Evolutionary conservation across 2,329 filamentous ascomycete species (phyloP).

Genomic region (Talaromyces atroroseus): DNA sequence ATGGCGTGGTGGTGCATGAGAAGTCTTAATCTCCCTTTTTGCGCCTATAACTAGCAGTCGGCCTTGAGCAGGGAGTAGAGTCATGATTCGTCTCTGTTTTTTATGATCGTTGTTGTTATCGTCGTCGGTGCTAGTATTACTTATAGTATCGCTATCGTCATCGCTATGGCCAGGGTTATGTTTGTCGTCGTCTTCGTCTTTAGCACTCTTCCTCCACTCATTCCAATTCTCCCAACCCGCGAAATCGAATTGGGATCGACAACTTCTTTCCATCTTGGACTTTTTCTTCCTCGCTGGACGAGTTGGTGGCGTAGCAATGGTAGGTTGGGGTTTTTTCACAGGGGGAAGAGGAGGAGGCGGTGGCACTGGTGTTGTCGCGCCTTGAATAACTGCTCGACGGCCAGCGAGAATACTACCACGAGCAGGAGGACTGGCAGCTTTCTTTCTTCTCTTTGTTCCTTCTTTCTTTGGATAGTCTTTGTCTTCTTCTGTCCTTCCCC

Average conservation of each 20-base stretch:
- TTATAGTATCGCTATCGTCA: neutral
- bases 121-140: neutral
- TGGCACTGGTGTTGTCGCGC: neutral
- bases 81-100: neutral
- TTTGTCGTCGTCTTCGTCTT: conserved; percentile 7
- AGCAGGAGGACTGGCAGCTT: neutral
- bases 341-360: neutral
- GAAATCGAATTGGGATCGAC: conserved; percentile 50
- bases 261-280: conserved; percentile 32
- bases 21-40: neutral
- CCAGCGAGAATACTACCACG: neutral
- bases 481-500: neutral
- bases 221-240: conserved; percentile 46
- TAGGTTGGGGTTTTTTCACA: neutral
- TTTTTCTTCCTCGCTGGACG: neutral
- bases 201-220: conserved; percentile 30
- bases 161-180: neutral
- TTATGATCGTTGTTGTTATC: neutral
- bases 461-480: neutral
- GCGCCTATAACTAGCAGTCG: neutral
- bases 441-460: neutral
- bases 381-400: neutral
- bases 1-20: neutral
- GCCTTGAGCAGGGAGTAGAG: neutral
- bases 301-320: neutral